Evolutionary conservation across 116 monocot species (phyloP).

Genomic region (Papilionanthe hybrid): DNA sequence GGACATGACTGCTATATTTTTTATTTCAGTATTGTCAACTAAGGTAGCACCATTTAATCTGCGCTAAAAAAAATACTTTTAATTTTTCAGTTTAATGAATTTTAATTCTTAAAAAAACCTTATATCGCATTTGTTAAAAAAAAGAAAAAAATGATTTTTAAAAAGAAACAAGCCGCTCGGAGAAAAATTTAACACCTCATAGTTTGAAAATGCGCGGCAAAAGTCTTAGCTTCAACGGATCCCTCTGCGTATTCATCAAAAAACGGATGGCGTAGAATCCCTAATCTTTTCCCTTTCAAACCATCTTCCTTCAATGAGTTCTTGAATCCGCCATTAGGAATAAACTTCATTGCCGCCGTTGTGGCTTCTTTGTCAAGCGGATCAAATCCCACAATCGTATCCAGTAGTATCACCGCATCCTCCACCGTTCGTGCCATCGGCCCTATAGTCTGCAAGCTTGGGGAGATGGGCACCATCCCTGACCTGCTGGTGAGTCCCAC

Average conservation of each 20-base stretch:
- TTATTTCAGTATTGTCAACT: conserved; percentile 43
- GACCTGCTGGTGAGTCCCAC: conserved; percentile 64
- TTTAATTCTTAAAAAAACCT: too few relatives aligned
- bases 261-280: conserved; percentile 40
- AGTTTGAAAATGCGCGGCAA: conserved; percentile 36
- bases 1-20: conserved; percentile 28
- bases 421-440: conserved; percentile 59
- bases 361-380: conserved; percentile 39
- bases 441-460: conserved; percentile 18
- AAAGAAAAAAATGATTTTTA: too few relatives aligned
- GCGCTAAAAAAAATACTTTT: not conserved
- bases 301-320: conserved; percentile 53
- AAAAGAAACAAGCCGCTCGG: too few relatives aligned
- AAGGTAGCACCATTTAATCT: conserved; percentile 52
- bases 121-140: too few relatives aligned
- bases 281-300: conserved; percentile 60
- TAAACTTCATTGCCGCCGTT: conserved; percentile 26
- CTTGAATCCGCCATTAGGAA: conserved; percentile 54
- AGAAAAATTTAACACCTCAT: conserved; percentile 29
- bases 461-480: conserved; percentile 61
- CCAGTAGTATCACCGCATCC: conserved; percentile 45
- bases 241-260: conserved; percentile 15
- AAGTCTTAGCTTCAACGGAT: not conserved
- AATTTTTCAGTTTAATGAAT: too few relatives aligned
- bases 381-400: conserved; percentile 63